Conservation (phyloP, 805 yeast genomes). For the Candida ortonii region DNA sequence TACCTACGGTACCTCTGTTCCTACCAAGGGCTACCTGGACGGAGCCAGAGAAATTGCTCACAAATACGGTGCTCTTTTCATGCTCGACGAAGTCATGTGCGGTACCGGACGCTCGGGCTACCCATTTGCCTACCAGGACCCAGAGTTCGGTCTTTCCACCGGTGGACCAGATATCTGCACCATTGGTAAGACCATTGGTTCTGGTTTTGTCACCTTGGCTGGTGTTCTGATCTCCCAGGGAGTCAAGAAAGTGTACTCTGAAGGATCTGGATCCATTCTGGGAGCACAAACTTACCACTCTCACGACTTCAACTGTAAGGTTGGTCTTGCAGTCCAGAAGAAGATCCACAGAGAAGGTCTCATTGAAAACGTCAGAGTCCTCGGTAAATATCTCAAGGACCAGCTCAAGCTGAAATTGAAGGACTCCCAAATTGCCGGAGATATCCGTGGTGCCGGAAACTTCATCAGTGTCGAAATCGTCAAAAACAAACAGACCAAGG, state of each 20-base stretch:
- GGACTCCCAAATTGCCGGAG: slow-evolving; percentile 45
- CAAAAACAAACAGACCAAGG: slow-evolving; percentile 49
- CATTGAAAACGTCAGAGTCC: slow-evolving; percentile 41
- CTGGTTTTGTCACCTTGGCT: slow-evolving; percentile 49
- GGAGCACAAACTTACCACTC: slow-evolving; percentile 54
- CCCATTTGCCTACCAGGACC: slow-evolving; percentile 38
- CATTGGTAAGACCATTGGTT: slow-evolving; percentile 48
- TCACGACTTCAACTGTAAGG: slow-evolving; percentile 45
- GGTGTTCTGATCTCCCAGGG: slow-evolving; percentile 43
- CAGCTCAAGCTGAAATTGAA: slow-evolving; percentile 36
- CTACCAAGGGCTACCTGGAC: slow-evolving; percentile 45
- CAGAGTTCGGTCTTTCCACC: slow-evolving; percentile 42
- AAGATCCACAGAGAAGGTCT: slow-evolving; percentile 34
- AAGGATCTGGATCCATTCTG: slow-evolving; percentile 39
- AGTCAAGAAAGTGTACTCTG: slow-evolving; percentile 36
- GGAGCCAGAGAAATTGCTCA: slow-evolving; percentile 46
- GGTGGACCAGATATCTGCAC: slow-evolving; percentile 49
- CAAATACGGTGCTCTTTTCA: slow-evolving; percentile 48
- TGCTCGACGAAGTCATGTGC: slow-evolving; percentile 57
- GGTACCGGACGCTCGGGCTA: slow-evolving; percentile 53
- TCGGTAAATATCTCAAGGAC: slow-evolving; percentile 42
- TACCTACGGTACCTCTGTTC: slow-evolving; percentile 43
- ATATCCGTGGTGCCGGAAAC: slow-evolving; percentile 61
- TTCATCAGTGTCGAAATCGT: slow-evolving; percentile 60
- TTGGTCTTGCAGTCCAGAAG: slow-evolving; percentile 45